Conservation (phyloP, 495 filamentous ascomycete species). For the Penicillium cosmopolitanum region DNA sequence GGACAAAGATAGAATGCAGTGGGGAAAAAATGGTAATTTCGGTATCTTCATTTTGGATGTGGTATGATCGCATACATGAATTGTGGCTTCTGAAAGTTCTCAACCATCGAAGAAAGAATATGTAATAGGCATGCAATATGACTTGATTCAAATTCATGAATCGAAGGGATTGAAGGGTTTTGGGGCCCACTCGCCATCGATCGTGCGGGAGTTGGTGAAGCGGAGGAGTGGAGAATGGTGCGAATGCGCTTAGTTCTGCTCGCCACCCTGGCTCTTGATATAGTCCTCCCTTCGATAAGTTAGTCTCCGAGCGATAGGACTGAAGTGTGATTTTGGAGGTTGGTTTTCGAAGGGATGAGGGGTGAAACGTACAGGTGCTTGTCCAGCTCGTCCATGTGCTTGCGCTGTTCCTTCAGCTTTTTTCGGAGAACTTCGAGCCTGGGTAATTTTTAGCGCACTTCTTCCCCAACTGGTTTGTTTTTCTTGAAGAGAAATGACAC, state of each 20-base stretch:
- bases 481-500: slow-evolving; percentile 2
- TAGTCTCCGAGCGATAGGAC: background rate
- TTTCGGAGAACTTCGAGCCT: slow-evolving; percentile 63
- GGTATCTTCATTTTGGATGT: slow-evolving; percentile 8
- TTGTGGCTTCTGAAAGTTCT: background rate
- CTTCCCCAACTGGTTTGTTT: background rate
- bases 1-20: background rate
- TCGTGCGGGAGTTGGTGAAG: too few relatives aligned
- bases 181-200: background rate
- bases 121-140: background rate
- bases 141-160: background rate
- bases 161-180: background rate
- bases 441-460: background rate
- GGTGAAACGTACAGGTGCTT: slow-evolving; percentile 69
- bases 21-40: background rate
- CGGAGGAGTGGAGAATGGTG: background rate
- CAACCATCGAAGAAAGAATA: background rate
- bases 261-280: slow-evolving; percentile 66
- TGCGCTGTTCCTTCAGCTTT: slow-evolving; percentile 74
- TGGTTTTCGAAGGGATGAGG: background rate
- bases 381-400: slow-evolving; percentile 76
- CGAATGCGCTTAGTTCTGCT: slow-evolving; percentile 65
- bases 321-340: background rate
- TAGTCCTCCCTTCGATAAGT: slow-evolving; percentile 62
- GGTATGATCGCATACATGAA: slow-evolving; percentile 6